These are phyloP conservation scores for Bipolaris gigantea DNA, from an alignment of 2,329 filamentous ascomycete genomes.

Conservation along the genomic window DNA sequence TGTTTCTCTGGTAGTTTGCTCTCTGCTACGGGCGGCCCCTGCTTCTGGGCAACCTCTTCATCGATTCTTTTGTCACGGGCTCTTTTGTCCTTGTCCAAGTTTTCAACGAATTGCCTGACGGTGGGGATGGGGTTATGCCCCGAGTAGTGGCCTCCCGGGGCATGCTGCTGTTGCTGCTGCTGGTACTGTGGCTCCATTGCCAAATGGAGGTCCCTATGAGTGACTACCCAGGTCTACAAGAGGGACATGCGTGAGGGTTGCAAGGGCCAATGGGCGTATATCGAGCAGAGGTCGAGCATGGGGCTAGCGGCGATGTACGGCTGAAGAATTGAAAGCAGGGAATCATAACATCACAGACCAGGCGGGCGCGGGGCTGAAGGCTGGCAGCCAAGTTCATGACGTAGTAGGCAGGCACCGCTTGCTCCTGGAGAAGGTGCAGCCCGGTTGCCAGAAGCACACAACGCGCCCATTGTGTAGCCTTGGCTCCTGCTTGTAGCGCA, in stretches of 20 bases:
- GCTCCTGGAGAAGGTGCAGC: conserved; percentile 12
- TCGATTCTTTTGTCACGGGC: conserved; percentile 74
- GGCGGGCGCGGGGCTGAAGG: conserved; percentile 8
- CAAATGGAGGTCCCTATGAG: not conserved
- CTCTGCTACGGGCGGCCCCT: conserved; percentile 29
- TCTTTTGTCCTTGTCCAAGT: conserved; percentile 77
- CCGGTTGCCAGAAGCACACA: conserved; percentile 15
- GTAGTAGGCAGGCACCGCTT: conserved; percentile 18
- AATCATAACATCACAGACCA: conserved; percentile 12
- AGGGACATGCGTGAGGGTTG: conserved; percentile 6
- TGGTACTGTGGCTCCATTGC: conserved; percentile 45
- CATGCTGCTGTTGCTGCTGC: conserved; percentile 51
- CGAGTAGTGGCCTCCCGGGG: conserved; percentile 73
- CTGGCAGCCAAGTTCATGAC: conserved; percentile 19
- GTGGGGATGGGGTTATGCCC: conserved; percentile 83
- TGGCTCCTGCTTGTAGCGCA: conserved; percentile 7
- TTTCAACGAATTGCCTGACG: conserved; percentile 78
- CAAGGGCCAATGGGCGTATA: conserved; percentile 1
- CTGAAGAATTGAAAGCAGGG: conserved; percentile 22
- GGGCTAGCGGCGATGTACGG: conserved; percentile 7
- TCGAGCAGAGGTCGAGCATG: not conserved
- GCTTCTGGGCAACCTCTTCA: conserved; percentile 40
- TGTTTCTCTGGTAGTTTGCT: conserved; percentile 53
- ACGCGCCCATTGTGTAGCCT: conserved; percentile 4
- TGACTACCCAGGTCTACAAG: conserved; percentile 1